Evolutionary conservation across 768 basidiomycete genomes (phyloP), one percentile per base, ranked within the genome.

Genomic region (Boletus huronensis): DNA sequence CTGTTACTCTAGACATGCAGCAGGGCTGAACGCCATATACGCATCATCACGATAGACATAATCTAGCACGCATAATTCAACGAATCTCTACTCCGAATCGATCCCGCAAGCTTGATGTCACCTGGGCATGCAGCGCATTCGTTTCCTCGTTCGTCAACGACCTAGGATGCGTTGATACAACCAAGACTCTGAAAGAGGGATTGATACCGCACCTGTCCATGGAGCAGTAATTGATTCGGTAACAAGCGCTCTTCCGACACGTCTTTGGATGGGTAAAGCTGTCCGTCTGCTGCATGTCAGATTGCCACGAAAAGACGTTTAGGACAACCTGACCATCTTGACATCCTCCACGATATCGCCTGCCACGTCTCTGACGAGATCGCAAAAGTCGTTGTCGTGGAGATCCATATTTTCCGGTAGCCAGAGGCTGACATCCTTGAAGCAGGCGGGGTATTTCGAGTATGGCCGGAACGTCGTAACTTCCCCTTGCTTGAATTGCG

Each of bases 341-440:
- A 98, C 95, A 58, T 90, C 87, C 70, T 98, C 96, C 0, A 88
- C 93, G 57, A 96, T 62, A 67, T 98, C 95, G 5, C 96, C 96
- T 5, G 90, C 93, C 6, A 89, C 82, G 61, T 97, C 95, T 49
- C 97, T 79, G 14, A 99, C 90, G 39, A 95, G 78, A 65, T 99
- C 97, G 66, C 92, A 98, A 65, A 98, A 90, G 70, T 99, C 97
- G 66, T 98, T 98, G 60, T 98, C 96, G 68, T 97, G 94, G 62
- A 94, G 76, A 6, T 58, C 44, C 34, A 52, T 58, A n/a, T 74
- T 70, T 44, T 79, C 75, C 0, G 85, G 82, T 23, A 87, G 65
- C 97, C 97, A 99, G 75, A 98, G 97, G 69, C 90, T 93, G 64
- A 97, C 78, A 64, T 99, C 97, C 73, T 94, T 95, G 80, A 88